Percentiles rank a stretch among this genome's conserved stretches.
Conservation (phyloP, 2,329 filamentous ascomycete species). For the Colletotrichum plurivorum region DNA sequence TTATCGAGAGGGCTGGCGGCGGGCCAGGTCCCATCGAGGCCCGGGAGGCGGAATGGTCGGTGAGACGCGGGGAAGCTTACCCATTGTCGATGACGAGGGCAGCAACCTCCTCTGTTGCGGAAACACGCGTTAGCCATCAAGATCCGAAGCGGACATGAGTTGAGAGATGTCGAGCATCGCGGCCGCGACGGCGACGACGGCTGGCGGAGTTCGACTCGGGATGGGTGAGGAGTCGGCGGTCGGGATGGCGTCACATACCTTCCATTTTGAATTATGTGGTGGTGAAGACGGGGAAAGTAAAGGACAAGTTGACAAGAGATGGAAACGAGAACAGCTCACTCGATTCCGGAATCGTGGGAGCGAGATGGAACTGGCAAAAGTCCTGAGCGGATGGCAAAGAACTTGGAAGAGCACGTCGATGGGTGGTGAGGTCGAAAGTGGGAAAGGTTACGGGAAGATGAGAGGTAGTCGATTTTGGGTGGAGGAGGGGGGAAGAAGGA, state of each 20-base stretch:
- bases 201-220: slow-evolving; percentile 17
- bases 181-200: slow-evolving; percentile 14
- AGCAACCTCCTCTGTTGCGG: slow-evolving; percentile 94
- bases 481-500: slow-evolving; percentile 43
- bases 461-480: slow-evolving; percentile 42
- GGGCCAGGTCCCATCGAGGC: slow-evolving; percentile 20
- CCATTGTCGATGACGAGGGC: slow-evolving; percentile 99
- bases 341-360: slow-evolving; percentile 41
- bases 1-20: slow-evolving; percentile 26
- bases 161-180: slow-evolving; percentile 30
- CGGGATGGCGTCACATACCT: slow-evolving; percentile 41
- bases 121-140: slow-evolving; percentile 59
- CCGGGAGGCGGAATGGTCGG: slow-evolving; percentile 48
- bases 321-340: slow-evolving; percentile 39
- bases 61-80: slow-evolving; percentile 76
- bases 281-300: slow-evolving; percentile 38
- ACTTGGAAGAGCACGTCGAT: slow-evolving; percentile 41
- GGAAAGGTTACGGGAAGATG: slow-evolving; percentile 42
- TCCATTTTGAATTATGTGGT: slow-evolving; percentile 44
- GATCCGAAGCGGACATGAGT: neutral
- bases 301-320: slow-evolving; percentile 24
- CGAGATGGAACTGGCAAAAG: slow-evolving; percentile 38
- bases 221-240: slow-evolving; percentile 15
- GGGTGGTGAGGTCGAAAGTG: slow-evolving; percentile 42
- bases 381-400: slow-evolving; percentile 42